Base-by-base conservation (phyloP, 306 rosid species). In the Lagenaria siceraria region DNA sequence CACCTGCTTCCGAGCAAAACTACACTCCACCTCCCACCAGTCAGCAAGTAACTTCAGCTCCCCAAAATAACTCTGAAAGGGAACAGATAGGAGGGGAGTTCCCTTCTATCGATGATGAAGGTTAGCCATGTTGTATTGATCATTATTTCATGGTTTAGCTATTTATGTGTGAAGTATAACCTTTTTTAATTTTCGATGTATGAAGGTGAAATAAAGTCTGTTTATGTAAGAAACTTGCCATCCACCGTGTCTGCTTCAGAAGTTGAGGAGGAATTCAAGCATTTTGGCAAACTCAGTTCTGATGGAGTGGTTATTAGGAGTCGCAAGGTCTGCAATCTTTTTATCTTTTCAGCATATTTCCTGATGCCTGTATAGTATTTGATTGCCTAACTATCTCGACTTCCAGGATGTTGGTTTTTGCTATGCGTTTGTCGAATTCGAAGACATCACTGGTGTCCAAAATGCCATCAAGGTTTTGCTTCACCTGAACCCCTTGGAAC, bases 341-440 rank as follows among this genome's bases (percentile, higher is more conserved):
- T 33, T 68, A 75, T 85, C 69, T 77, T 54, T n/a, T 38, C 8
- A 27, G 36, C 36, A 0, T 59, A 56, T 51, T 21, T 19, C 56
- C 59, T 42, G 33, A 33, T 77, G 70, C 54, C 38, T 60, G 43
- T 36, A 70, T 76, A 58, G 5, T 52, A 58, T 24, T 48, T 56
- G 59, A 46, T 61, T 76, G 80, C 84, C 79, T 40, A 83, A 77
- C 27, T 29, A 40, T 62, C 80, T 61, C n/a, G 76, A 25, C 80
- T 59, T 82, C 74, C 95, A 94, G 97, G 99, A 95, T 77, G 93
- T 95, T 84, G 99, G 99, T 58, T 93, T 92, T 54, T 92, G 99
- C 87, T 95, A 95, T 31, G 99, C 99, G 56, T 95, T 95, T 85
- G 96, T 95, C 77, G 97, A 95, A 82, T 95, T 95, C 36, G 96